Evolutionary conservation across 257 asterid species (phyloP).

Genomic region (Solanum piurae): DNA sequence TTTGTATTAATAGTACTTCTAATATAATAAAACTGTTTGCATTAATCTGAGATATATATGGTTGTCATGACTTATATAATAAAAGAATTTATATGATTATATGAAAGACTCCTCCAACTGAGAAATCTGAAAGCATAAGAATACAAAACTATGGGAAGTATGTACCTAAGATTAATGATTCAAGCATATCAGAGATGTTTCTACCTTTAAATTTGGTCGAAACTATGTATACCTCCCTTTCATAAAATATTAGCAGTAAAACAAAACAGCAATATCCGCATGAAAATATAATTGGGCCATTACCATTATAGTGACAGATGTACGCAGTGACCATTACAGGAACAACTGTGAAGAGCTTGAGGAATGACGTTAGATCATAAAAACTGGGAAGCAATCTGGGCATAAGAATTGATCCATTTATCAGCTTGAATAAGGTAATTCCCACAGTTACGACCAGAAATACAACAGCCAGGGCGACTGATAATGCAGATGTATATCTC

Average conservation of each 20-base stretch:
- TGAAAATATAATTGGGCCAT: not conserved
- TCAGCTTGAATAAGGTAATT: conserved; percentile 57
- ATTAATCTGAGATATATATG: not conserved
- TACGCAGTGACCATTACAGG: conserved; percentile 83
- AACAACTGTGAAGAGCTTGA: conserved; percentile 67
- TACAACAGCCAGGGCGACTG: conserved; percentile 75
- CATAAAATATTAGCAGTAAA: not conserved
- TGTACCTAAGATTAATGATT: not conserved
- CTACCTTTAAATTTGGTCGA: not conserved
- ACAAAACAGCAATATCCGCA: not conserved
- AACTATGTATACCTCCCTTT: not conserved
- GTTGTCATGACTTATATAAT: not conserved
- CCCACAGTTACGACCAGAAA: conserved; percentile 68
- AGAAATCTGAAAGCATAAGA: not conserved
- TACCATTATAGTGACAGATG: conserved; percentile 85
- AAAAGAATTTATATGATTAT: not conserved
- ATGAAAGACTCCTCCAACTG: not conserved
- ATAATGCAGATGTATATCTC: conserved; percentile 68
- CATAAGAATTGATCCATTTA: conserved; percentile 49
- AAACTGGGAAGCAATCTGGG: conserved; percentile 65
- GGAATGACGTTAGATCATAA: conserved; percentile 32
- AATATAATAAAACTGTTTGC: not conserved
- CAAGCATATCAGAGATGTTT: not conserved
- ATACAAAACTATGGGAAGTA: too few species aligned
- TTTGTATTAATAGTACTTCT: not conserved